These are phyloP conservation scores for Aspergillus sp. DNA, from an alignment of 2,329 filamentous ascomycete genomes.

Conservation along the genomic window DNA sequence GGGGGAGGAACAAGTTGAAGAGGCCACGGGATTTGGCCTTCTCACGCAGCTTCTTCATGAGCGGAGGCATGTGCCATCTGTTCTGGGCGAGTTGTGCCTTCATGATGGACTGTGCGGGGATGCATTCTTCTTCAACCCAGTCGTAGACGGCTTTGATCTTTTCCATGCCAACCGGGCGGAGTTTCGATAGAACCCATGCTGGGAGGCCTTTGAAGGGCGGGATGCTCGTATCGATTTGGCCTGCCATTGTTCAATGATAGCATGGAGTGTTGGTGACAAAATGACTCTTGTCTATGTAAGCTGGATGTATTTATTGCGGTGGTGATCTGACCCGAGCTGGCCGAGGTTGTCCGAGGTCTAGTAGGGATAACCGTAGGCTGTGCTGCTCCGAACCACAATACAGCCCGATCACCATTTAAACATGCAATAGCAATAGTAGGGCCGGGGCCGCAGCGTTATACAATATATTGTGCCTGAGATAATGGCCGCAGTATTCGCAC, in stretches of 20 bases:
- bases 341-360: not conserved
- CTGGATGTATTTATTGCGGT: not conserved
- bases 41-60: conserved; percentile 2
- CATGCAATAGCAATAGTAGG: no score
- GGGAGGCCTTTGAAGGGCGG: conserved; percentile 5
- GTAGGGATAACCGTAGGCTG: not conserved
- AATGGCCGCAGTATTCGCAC: not conserved
- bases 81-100: conserved; percentile 3
- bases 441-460: no score
- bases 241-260: not conserved
- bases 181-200: conserved; percentile 3
- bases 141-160: conserved; percentile 9
- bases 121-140: conserved; percentile 8
- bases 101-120: conserved; percentile 6
- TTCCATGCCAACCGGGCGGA: conserved; percentile 5
- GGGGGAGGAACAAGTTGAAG: conserved; percentile 7
- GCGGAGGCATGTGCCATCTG: conserved; percentile 5
- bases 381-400: not conserved
- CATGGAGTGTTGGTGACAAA: not conserved
- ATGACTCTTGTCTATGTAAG: not conserved
- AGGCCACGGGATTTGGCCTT: conserved; percentile 7
- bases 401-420: not conserved
- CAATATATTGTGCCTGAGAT: not conserved
- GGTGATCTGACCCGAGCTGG: not conserved
- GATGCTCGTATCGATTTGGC: not conserved